Conservation (phyloP, 1,139 yeast genomes). For the Hyphopichia wangnamkhiaoensis region DNA sequence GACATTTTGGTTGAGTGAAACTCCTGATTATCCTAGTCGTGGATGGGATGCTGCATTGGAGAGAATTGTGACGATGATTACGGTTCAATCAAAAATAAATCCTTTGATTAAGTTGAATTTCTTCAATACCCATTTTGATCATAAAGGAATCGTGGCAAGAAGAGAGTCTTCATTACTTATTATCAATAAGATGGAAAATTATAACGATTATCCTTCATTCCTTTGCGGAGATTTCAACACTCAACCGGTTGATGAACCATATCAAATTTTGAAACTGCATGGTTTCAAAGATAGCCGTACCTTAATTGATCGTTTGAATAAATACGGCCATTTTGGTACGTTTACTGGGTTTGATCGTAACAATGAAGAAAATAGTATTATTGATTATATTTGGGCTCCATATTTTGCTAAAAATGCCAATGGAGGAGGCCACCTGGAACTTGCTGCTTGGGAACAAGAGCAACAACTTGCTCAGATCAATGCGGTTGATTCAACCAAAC, state of each 20-base stretch:
- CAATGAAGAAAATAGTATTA: constrained; percentile 29
- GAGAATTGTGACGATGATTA: constrained; percentile 43
- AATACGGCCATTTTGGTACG: constrained; percentile 45
- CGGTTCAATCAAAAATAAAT: constrained; percentile 21
- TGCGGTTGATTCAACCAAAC: background rate
- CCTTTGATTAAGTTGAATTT: constrained; percentile 37
- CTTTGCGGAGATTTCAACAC: constrained; percentile 58
- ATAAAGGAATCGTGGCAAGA: constrained; percentile 50
- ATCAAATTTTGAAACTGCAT: constrained; percentile 34
- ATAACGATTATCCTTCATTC: constrained; percentile 43
- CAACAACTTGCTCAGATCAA: background rate
- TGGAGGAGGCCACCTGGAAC: background rate
- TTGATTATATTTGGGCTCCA: constrained; percentile 53
- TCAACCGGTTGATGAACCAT: constrained; percentile 52
- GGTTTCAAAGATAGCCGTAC: constrained; percentile 37
- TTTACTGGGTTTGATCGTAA: constrained; percentile 47
- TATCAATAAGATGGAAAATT: constrained; percentile 37
- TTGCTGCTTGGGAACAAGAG: background rate
- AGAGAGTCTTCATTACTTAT: constrained; percentile 49
- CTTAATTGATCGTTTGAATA: constrained; percentile 17
- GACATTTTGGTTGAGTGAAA: constrained; percentile 47
- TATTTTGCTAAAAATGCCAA: constrained; percentile 13
- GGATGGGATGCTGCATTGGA: constrained; percentile 54
- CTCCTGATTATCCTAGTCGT: constrained; percentile 47
- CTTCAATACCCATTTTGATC: constrained; percentile 62